Conservation (phyloP, 139 green algal species). For the Volvox africanus region DNA sequence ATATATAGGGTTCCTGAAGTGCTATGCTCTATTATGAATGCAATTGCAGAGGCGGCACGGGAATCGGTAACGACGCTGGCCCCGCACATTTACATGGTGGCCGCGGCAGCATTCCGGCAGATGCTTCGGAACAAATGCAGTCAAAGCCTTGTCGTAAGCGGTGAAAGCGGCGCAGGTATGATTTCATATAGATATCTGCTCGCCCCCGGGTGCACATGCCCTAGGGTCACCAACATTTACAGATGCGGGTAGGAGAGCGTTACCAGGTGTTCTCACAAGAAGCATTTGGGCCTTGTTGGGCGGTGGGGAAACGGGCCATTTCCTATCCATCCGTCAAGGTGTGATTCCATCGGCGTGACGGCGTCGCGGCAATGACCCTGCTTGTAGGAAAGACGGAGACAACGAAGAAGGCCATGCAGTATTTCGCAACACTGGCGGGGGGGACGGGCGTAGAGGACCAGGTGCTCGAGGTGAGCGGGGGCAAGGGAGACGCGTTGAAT, state of each 20-base stretch:
- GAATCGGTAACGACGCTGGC: constrained; percentile 22
- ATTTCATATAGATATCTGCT: no score
- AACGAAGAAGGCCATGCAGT: constrained; percentile 96
- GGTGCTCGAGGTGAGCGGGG: constrained; percentile 69
- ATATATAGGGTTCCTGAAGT: no score
- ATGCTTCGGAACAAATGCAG: constrained; percentile 74
- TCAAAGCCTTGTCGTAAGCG: constrained; percentile 73
- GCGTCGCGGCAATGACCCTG: neutral
- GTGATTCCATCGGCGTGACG: no score
- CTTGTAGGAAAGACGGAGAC: constrained; percentile 97
- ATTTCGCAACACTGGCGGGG: constrained; percentile 85
- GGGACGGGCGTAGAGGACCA: constrained; percentile 79
- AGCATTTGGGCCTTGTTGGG: no score
- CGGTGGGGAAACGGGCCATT: no score
- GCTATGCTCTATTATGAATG: neutral
- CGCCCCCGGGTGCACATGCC: no score
- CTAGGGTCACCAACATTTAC: no score
- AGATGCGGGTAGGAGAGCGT: no score
- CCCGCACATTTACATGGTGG: constrained; percentile 89
- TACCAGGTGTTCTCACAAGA: no score
- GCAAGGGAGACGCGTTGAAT: neutral
- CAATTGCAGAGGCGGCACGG: neutral
- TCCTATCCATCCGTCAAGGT: no score
- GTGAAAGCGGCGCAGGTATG: constrained; percentile 55
- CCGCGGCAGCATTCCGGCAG: constrained; percentile 83